Base-by-base conservation (phyloP, 2,329 filamentous ascomycete genomes). In the Talaromyces sp. region DNA sequence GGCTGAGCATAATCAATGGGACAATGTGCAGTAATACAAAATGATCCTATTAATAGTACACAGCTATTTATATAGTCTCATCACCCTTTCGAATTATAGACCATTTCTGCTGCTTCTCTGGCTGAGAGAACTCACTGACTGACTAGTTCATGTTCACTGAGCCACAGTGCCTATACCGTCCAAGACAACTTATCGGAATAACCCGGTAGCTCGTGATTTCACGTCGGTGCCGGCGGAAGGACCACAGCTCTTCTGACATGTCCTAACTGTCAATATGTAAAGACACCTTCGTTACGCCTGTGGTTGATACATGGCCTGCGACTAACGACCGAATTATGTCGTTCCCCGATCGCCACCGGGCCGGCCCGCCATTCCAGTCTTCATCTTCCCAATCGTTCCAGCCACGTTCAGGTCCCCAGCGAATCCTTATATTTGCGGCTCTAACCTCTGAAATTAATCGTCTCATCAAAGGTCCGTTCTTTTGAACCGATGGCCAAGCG, bases 401-500 rank as follows among this genome's bases (percentile, higher is more conserved):
- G 28, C 70, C 70, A 60, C 70, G 70, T 40, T 73, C 68, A 25
- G 69, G 69, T n/a, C 74, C 75, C 71, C 74, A 75, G 5, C 65
- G 67, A 33, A 75, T 66, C 57, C 70, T 69, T 60, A 73, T 74
- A 22, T 66, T 62, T 3, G 70, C 67, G 17, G 60, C n/a, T 19
- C 65, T 67, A 2, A 67, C 65, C 60, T 77, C 75, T 11, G 66
- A 57, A 25, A 74, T 54, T 40, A 86, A 64, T n/a, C 77, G 77
- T 31, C 69, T 70, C 66, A 85, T 74, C 53, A 86, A 65, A 11
- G 80, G 77, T 7, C 79, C 77, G 36, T 75, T 72, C 62, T 77
- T 79, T 57, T 74, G 73, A 5, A 85, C 79, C 19, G 77, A 78
- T 0, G 81, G 77, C 63, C 78, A 84, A 2, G 77, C 82, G 68